Conservation (phyloP, 176 grass and related monocot species). For the Canna indica region DNA sequence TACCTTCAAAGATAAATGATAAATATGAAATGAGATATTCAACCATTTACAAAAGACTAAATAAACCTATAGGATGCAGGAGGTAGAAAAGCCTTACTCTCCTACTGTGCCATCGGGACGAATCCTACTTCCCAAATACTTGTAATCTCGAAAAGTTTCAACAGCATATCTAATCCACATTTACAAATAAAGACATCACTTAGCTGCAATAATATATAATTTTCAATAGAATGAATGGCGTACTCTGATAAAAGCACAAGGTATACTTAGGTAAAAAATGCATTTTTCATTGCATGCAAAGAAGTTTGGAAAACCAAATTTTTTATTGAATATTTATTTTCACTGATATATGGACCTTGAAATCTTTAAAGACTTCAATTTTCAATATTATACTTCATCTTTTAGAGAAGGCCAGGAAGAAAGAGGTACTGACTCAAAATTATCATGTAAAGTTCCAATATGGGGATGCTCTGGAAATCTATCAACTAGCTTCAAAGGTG, state of each 20-base stretch:
- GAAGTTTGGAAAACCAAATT: no score
- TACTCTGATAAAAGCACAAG: neutral
- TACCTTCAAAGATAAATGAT: constrained; percentile 35
- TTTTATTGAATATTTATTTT: neutral
- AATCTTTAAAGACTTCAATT: neutral
- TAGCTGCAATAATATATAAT: neutral
- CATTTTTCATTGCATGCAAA: no score
- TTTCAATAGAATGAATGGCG: neutral
- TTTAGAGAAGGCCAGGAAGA: neutral
- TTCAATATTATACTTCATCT: constrained; percentile 4
- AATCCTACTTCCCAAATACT: constrained; percentile 85
- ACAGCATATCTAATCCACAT: constrained; percentile 48
- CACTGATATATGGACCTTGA: neutral
- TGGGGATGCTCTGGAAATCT: constrained; percentile 44
- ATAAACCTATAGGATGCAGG: constrained; percentile 3
- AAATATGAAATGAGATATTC: neutral
- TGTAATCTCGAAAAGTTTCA: constrained; percentile 67
- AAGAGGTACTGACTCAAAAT: constrained; percentile 31
- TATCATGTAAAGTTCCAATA: constrained; percentile 70
- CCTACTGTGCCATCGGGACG: constrained; percentile 58
- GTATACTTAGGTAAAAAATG: no score
- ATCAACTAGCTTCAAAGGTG: constrained; percentile 43
- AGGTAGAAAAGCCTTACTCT: constrained; percentile 53
- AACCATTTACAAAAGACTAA: neutral
- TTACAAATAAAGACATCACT: neutral